Evolutionary conservation across 768 basidiomycete species (phyloP).

Genomic region (Asterophora parasitica): DNA sequence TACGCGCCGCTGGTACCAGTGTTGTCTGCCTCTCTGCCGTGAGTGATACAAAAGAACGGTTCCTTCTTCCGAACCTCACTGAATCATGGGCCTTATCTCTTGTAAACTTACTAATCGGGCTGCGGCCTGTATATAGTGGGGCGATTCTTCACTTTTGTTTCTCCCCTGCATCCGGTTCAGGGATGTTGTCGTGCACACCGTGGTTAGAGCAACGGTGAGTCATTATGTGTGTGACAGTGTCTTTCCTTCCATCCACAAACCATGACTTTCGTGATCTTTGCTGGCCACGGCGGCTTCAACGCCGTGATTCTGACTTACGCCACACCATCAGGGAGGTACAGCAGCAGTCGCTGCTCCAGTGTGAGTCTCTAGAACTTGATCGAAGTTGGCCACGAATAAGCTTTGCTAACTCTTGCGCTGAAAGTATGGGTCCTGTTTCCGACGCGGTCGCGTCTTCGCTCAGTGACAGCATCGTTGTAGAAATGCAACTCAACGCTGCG

Average conservation of each 20-base stretch:
- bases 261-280: not conserved
- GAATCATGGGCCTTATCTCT: no score
- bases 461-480: conserved; percentile 55
- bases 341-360: conserved; percentile 38
- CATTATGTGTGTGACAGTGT: no score
- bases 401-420: not conserved
- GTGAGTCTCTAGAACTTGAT: conserved; percentile 19
- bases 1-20: conserved; percentile 54
- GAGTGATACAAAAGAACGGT: conserved; percentile 15
- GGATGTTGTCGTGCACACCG: conserved; percentile 56
- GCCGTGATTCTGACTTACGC: no score
- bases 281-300: no score
- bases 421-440: conserved; percentile 48
- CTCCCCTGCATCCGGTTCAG: conserved; percentile 63
- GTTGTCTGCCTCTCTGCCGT: conserved; percentile 61
- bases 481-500: conserved; percentile 50
- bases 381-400: not conserved
- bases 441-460: conserved; percentile 46
- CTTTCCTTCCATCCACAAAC: not conserved
- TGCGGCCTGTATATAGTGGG: conserved; percentile 34
- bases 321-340: conserved; percentile 31
- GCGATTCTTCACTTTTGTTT: conserved; percentile 57
- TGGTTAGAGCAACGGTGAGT: conserved; percentile 57
- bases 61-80: not conserved
- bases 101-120: not conserved